Base-by-base conservation (phyloP, 179 eudicot genomes). In the Dionaea muscipula region DNA sequence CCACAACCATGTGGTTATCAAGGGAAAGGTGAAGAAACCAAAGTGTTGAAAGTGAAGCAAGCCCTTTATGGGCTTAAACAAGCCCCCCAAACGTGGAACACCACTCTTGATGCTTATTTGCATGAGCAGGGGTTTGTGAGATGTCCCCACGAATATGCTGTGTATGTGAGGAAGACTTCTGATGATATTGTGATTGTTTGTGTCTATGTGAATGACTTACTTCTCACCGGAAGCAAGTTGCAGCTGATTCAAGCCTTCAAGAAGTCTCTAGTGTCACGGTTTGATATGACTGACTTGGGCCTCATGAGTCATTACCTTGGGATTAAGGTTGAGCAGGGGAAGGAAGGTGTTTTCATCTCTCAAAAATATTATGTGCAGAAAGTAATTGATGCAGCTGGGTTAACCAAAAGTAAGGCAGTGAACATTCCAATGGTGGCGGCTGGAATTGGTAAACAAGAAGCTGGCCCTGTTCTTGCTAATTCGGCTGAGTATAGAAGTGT, bases 151-250 rank as follows among this genome's bases (percentile, higher is more conserved):
- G 26, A 28, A 41, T 20, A 53, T 17, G 2, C 16, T 5, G 4
- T 40, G 4, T 40, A 12, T 40, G 46, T 40, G 3, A 40, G 15
- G 15, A 14, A 12, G 3, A 3, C 21, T 33, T 33, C 18, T 51
- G 25, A 16, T 1, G 26, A 15, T 15, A 13, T 10, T 12, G 5
- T 53, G 21, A 11, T 53, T 35, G 45, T 53, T 18, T 53, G 13
- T 26, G 4, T 53, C 18, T 53, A 53, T 35, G 56, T 35, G 20
- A 26, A 33, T 53, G 57, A 53, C 26, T 3, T 36, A 24, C 33
- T 27, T 28, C 27, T 51, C 39, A 51, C 55, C 2, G 8, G 8
- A 9, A 51, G 19, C 26, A 51, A 51, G n/a, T 9, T 10, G 22
- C 26, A 23, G 15, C 27, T 14, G n/a, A 26, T 23, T 23, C 20